Evolutionary conservation across 768 basidiomycete species (phyloP), one percentile per base, ranked within the genome.

Genomic region (Mycena sanguinolenta): DNA sequence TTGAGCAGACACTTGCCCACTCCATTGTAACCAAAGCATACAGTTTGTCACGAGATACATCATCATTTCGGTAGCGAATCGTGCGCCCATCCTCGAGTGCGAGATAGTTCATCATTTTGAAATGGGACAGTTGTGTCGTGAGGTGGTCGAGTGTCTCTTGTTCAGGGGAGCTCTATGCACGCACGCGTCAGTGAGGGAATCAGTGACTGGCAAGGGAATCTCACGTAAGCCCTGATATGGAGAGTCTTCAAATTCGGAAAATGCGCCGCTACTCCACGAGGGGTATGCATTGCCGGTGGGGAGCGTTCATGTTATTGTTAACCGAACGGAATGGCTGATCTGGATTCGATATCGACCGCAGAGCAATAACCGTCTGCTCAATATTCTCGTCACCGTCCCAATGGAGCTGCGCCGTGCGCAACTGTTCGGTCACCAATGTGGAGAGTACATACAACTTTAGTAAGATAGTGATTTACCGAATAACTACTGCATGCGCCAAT

Each of bases 231-330:
- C 57, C 57, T 36, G 36, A 58, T 58, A 58, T 58, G 32, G 30
- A 55, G 54, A 32, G 54, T 55, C 54, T 55, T 55, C 36, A 58
- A 39, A 38, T 58, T 58, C 23, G 57, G 57, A 27, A 58, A 39
- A 38, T 58, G 57, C 21, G 36, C 39, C 39, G 36, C 57, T 58
- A 58, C 57, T 58, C 36, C 36, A 58, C 57, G 57, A 58, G 57
- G 16, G 36, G 23, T 25, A 38, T 58, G 36, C 57, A 58, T n/a
- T 58, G 36, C n/a, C n/a, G n/a, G 32, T 34, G 32, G 39, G 42
- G 21, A 23, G 58, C 42, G 42, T 58, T 38, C 39, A 36, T 58
- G 25, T 38, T 38, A 38, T 58, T 42, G 58, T 58, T 58, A 5
- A 58, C 42, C 39, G 58, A 58, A 38, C 28, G 38, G 42, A 58